These are phyloP conservation scores for Fistulinella prunicolor DNA, from an alignment of 768 basidiomycete genomes.

Conservation along the genomic window DNA sequence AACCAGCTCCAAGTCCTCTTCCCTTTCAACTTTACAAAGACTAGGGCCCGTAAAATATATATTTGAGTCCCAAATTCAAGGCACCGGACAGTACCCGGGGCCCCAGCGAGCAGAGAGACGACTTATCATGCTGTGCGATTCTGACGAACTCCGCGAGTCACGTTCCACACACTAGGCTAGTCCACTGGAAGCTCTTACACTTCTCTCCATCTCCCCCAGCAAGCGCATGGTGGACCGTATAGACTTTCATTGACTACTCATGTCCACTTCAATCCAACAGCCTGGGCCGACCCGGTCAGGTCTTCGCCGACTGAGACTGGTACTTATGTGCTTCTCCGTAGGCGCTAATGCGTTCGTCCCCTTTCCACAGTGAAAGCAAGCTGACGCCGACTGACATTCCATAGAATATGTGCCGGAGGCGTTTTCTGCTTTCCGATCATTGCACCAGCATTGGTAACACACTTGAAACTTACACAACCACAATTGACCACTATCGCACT, in stretches of 20 bases:
- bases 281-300: conserved; percentile 1
- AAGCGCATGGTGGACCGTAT: neutral
- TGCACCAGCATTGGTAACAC: conserved; percentile 56
- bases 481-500: conserved; percentile 77
- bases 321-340: conserved; percentile 50
- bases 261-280: conserved; percentile 13
- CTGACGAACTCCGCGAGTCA: conserved; percentile 4
- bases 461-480: conserved; percentile 65
- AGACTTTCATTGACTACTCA: neutral
- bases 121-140: neutral
- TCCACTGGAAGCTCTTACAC: too few relatives aligned
- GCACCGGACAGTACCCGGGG: neutral
- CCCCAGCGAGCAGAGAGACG: neutral
- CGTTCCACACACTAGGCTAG: too few relatives aligned
- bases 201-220: neutral
- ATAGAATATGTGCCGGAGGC: conserved; percentile 73
- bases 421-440: conserved; percentile 78
- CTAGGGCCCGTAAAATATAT: neutral
- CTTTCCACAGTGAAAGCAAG: neutral
- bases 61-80: neutral
- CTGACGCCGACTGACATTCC: neutral
- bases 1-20: neutral
- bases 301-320: conserved; percentile 26
- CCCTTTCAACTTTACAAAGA: neutral
- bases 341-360: conserved; percentile 59